phyloP scores from a whole-genome alignment of 1,284 basidiomycete species.

The Meripilus lineatus region DNA sequence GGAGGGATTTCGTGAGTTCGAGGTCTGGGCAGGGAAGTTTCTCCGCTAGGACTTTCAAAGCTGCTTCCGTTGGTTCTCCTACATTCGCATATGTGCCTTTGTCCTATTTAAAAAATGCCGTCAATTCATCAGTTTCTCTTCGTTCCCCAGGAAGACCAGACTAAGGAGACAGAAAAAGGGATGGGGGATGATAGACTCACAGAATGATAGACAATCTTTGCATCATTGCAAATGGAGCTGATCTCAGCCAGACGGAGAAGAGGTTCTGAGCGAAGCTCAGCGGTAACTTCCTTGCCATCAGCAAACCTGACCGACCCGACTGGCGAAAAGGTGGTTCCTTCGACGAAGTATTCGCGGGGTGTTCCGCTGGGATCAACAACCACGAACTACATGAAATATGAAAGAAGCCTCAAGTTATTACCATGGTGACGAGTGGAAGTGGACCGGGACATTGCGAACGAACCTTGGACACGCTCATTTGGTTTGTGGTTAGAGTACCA shows the following conservation, averaged over 20 bases:
- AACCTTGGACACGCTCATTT: constrained; percentile 90
- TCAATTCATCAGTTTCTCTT: neutral
- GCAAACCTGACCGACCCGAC: constrained; percentile 65
- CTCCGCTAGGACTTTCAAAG: constrained; percentile 89
- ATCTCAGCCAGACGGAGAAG: constrained; percentile 86
- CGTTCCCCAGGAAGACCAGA: too few relatives aligned
- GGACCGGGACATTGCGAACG: constrained; percentile 22
- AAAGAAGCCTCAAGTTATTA: neutral
- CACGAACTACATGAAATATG: constrained; percentile 52
- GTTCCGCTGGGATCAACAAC: constrained; percentile 56
- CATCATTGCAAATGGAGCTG: constrained; percentile 88
- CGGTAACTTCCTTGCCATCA: constrained; percentile 52
- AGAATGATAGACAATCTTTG: constrained; percentile 81
- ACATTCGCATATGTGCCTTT: constrained; percentile 79
- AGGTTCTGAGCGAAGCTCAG: constrained; percentile 64
- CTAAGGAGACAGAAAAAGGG: neutral
- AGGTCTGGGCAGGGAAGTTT: constrained; percentile 69
- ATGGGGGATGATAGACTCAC: constrained; percentile 38
- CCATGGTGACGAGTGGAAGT: neutral
- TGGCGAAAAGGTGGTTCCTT: constrained; percentile 89
- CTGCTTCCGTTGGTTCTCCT: constrained; percentile 96
- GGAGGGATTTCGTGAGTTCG: constrained; percentile 51
- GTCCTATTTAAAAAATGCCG: constrained; percentile 44
- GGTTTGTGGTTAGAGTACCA: constrained; percentile 92
- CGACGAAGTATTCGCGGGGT: constrained; percentile 73